Evolutionary conservation across 1,284 basidiomycete genomes (phyloP).

Genomic region (Marasmius sp.): DNA sequence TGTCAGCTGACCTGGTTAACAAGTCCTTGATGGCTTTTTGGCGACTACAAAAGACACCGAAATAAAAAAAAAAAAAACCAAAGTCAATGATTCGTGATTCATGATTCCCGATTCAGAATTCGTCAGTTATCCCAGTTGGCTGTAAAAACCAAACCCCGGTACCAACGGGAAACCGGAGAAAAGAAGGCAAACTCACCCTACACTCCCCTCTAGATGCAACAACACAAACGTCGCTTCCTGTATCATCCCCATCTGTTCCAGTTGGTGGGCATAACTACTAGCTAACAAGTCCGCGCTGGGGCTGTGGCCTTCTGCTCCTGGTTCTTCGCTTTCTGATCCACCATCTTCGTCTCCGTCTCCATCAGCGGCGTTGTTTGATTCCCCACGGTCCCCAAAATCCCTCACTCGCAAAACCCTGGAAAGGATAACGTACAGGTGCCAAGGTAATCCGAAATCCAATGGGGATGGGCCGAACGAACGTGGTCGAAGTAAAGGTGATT

Average conservation of each 20-base stretch:
- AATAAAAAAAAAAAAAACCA: background rate
- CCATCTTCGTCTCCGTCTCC: slow-evolving; percentile 25
- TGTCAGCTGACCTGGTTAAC: slow-evolving; percentile 71
- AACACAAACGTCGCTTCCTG: slow-evolving; percentile 89
- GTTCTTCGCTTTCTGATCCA: slow-evolving; percentile 33
- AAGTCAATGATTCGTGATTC: too few species aligned
- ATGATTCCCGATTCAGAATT: slow-evolving; percentile 3
- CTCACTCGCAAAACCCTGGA: slow-evolving; percentile 80
- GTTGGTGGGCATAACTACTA: slow-evolving; percentile 82
- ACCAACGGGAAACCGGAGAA: too few species aligned
- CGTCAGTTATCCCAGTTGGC: background rate
- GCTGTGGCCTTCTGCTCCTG: slow-evolving; percentile 62
- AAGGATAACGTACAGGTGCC: slow-evolving; percentile 92
- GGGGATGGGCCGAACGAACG: slow-evolving; percentile 77
- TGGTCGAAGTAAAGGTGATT: slow-evolving; percentile 50
- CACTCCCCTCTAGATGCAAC: slow-evolving; percentile 81
- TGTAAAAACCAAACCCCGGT: too few species aligned
- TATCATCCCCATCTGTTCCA: slow-evolving; percentile 82
- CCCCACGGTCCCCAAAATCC: slow-evolving; percentile 82
- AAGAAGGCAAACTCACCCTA: slow-evolving; percentile 78
- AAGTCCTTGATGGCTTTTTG: slow-evolving; percentile 81
- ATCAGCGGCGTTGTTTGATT: slow-evolving; percentile 23
- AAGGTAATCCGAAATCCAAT: slow-evolving; percentile 81
- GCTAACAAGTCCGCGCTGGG: slow-evolving; percentile 83
- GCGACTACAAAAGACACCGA: slow-evolving; percentile 46